Base-by-base conservation (phyloP, 73 alveolate species). In the Paramecium pentaurelia region DNA sequence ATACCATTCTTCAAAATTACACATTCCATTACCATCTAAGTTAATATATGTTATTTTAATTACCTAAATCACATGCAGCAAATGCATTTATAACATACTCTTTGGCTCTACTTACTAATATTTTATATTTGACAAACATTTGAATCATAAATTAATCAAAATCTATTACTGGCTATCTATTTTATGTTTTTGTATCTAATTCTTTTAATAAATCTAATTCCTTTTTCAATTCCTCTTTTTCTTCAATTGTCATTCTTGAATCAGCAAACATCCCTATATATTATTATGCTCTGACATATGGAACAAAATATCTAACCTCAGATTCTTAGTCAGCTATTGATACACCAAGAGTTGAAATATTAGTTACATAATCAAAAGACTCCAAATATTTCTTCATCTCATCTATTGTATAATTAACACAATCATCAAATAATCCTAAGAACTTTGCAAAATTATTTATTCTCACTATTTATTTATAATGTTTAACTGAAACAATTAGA, bases 191-290 rank as follows among this genome's bases (percentile, higher is more conserved):
- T 16, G 60, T 12, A 49, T 89, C 94, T 5, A 45, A 25, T 89
- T 89, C 92, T 71, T 89, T 89, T 27, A 71, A 32, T 18, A 83
- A 89, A 22, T 71, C 92, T 22, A 89, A 34, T 47, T 89, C 94
- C 77, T 89, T 89, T 89, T 71, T 89, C 34, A 89, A 71, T 51
- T 71, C 94, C 16, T 71, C 77, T 42, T 89, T 71, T 44, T 89
- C 91, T 36, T 89, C 94, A 28, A 80, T 16, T 49, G 94, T 89
- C 94, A 89, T 89, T 71, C 94, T 38, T 8, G 94, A 89, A 73
- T 89, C 94, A 22, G 88, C 94, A 73, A 89, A 89, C 25, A 60
- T 40, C 0, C 92, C 90, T 28, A 68, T 68, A 27, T 28, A 70
- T 71, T 36, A 60, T 28, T 28, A 11, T 88, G 92, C 94, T 71